Evolutionary conservation across 225 moss, liverwort and hornwort genomes (phyloP).

Genomic region (Marchantia polymorpha): DNA sequence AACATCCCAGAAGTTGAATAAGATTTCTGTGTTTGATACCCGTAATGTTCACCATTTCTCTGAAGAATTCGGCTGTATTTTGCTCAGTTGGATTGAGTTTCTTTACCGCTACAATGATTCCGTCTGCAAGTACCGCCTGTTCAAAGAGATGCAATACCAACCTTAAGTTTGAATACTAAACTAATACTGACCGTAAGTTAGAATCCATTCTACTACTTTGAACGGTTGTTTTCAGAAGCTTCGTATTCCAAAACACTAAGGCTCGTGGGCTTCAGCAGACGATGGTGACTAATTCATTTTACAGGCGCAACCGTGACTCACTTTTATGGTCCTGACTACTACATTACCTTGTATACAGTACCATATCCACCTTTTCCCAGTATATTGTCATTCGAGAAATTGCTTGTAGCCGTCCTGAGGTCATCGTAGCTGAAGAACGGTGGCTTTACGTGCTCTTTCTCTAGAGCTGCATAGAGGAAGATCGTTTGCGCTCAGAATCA

Average conservation of each 20-base stretch:
- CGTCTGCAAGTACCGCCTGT: slow-evolving; percentile 19
- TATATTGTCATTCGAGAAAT: neutral
- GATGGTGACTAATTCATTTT: too few species aligned
- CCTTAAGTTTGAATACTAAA: neutral
- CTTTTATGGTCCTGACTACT: neutral
- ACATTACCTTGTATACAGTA: slow-evolving; percentile 16
- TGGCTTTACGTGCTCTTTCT: slow-evolving; percentile 14
- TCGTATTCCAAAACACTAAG: too few species aligned
- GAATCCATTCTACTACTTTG: too few species aligned
- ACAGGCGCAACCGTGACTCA: too few species aligned
- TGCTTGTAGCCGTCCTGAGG: slow-evolving; percentile 3
- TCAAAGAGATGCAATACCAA: neutral
- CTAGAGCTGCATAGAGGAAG: slow-evolving; percentile 8
- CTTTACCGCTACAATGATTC: slow-evolving; percentile 23
- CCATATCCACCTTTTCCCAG: slow-evolving; percentile 18
- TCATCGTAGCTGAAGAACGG: slow-evolving; percentile 13
- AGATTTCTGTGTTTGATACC: slow-evolving; percentile 29
- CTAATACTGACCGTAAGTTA: too few species aligned
- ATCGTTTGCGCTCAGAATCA: neutral
- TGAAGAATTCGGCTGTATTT: slow-evolving; percentile 23
- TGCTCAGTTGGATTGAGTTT: neutral
- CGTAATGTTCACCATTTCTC: slow-evolving; percentile 27
- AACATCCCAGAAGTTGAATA: slow-evolving; percentile 31
- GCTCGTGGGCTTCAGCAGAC: too few species aligned
- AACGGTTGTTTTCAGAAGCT: too few species aligned